Percentiles rank a stretch among this genome's conserved stretches.
Evolutionary conservation across 2,329 filamentous ascomycete genomes (phyloP).

Genomic region (Alternaria sp.): DNA sequence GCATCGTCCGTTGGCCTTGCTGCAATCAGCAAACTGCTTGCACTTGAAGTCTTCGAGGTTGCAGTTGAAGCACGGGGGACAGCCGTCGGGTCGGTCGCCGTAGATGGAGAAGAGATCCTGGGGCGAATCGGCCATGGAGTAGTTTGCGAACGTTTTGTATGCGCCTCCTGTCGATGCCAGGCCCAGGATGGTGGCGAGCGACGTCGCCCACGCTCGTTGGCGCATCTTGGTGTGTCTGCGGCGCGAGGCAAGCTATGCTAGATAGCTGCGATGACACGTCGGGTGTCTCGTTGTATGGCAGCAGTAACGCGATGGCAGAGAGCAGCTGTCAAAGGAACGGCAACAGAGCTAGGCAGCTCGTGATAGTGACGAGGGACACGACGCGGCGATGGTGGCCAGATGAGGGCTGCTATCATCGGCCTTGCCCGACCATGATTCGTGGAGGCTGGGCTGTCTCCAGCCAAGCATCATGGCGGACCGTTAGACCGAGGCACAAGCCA

Average conservation of each 20-base stretch:
- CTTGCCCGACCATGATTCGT: slow-evolving; percentile 30
- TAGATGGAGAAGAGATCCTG: slow-evolving; percentile 70
- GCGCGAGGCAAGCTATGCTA: slow-evolving; percentile 32
- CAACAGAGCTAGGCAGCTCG: slow-evolving; percentile 26
- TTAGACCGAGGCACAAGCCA: slow-evolving; percentile 27
- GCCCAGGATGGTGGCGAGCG: slow-evolving; percentile 40
- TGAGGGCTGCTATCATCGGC: slow-evolving; percentile 35
- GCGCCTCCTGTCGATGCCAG: slow-evolving; percentile 35
- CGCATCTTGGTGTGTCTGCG: slow-evolving; percentile 44
- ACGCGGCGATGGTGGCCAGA: slow-evolving; percentile 23
- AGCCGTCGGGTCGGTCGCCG: slow-evolving; percentile 77
- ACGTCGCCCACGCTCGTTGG: slow-evolving; percentile 42
- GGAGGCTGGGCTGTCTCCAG: slow-evolving; percentile 29
- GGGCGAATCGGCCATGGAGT: slow-evolving; percentile 63
- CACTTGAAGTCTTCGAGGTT: slow-evolving; percentile 91
- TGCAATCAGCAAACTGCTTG: slow-evolving; percentile 89
- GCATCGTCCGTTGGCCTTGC: slow-evolving; percentile 90
- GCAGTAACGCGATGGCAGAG: not conserved
- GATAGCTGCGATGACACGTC: slow-evolving; percentile 2
- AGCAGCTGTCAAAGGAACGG: slow-evolving; percentile 19
- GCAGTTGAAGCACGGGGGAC: slow-evolving; percentile 97
- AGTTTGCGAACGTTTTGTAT: slow-evolving; percentile 46
- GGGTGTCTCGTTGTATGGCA: slow-evolving; percentile 6
- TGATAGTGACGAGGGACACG: slow-evolving; percentile 3
- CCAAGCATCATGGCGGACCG: slow-evolving; percentile 25